Base-by-base conservation (phyloP, 2,329 filamentous ascomycete genomes). In the Aspergillus aculeatus region DNA sequence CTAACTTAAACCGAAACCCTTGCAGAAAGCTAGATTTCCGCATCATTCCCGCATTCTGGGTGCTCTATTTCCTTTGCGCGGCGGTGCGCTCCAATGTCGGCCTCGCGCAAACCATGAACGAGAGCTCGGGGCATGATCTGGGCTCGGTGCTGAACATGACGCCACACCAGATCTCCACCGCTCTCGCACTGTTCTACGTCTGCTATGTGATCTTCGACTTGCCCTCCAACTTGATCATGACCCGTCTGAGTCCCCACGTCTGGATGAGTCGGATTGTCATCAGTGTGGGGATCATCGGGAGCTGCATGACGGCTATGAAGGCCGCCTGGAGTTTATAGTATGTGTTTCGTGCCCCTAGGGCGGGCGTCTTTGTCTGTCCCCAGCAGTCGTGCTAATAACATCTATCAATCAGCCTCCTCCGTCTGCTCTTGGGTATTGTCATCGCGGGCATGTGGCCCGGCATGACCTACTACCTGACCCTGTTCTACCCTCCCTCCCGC, bases 361-460 rank as follows among this genome's bases (percentile, higher is more conserved):
- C 21, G 21, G 21, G 2, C 21, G 14, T 6, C n/a, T 14, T 1
- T 41, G 26, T 4, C 44, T 26, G 6, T 16, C 32, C 24, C 16
- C 49, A n/a, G 19, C 4, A 38, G 44, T 41, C 29, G 54, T 21
- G 21, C 57, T 54, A 50, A 59, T 16, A 11, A 35, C 2, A 35
- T 29, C 24, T 48, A 67, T 60, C 56, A 23, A 24, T 29, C 26
- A 68, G 73, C 66, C 81, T 96, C n/a, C 83, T 96, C 29, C 88
- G 92, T 7, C 88, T 96, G 58, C 82, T 96, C 11, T 84, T 96
- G 6, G 92, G 92, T 51, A 84, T 95, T 14, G 92, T 96, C 24
- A 93, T 93, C 72, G 92, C 92, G 1, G 92, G 92, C 50, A 92
- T 96, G 89, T 96, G 92, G 92, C 92, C 92, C 0, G 92, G 92